Evolutionary conservation across 148 eudicot genomes (phyloP).

Genomic region (Spergularia bocconei): DNA sequence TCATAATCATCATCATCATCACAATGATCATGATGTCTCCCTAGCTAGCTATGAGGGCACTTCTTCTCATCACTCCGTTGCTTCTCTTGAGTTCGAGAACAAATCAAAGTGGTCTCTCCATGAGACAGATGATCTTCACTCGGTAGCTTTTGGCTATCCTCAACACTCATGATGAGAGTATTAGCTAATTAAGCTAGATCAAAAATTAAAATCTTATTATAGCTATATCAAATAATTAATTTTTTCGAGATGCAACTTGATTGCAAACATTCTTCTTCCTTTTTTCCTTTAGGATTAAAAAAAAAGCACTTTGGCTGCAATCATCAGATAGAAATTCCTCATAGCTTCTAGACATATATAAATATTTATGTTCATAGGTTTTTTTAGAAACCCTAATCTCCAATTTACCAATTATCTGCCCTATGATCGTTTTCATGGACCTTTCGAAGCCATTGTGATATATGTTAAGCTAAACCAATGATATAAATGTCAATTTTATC

Average conservation of each 20-base stretch:
- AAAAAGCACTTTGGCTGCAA: constrained; percentile 31
- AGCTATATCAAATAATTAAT: not conserved
- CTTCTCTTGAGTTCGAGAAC: constrained; percentile 44
- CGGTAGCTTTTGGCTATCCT: constrained; percentile 65
- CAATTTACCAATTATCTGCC: constrained; percentile 19
- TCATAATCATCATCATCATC: constrained; percentile 27
- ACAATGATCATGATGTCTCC: constrained; percentile 49
- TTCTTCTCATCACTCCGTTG: constrained; percentile 34
- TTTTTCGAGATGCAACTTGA: constrained; percentile 28
- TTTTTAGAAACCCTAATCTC: constrained; percentile 37
- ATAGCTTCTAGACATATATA: constrained; percentile 26
- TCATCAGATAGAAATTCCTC: constrained; percentile 20
- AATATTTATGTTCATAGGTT: constrained; percentile 23
- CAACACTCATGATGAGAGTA: constrained; percentile 43
- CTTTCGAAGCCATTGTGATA: constrained; percentile 9
- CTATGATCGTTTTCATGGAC: constrained; percentile 14
- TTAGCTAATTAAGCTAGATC: not conserved
- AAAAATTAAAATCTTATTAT: not conserved
- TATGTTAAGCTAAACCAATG: constrained; percentile 16
- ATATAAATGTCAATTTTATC: constrained; percentile 19
- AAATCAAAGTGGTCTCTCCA: constrained; percentile 46
- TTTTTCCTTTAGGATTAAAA: constrained; percentile 13
- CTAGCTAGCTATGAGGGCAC: constrained; percentile 53
- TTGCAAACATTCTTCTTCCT: constrained; percentile 23
- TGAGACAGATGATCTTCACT: constrained; percentile 65